Evolutionary conservation across 805 yeast genomes (phyloP), one percentile per base, ranked within the genome.

Genomic region (Metschnikowia sp.): DNA sequence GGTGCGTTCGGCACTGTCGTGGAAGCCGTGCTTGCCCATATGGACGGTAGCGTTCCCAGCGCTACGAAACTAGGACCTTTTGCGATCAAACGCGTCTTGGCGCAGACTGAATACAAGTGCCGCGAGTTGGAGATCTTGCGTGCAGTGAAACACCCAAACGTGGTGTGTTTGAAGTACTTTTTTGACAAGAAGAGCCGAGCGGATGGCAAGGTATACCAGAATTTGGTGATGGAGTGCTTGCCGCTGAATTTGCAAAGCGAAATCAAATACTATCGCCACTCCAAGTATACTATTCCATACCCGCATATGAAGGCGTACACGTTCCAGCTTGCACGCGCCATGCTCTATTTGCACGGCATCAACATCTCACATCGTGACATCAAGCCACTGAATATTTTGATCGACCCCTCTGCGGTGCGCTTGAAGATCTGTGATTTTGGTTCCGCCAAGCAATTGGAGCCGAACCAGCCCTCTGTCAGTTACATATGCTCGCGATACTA

Each of bases 401-500:
- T 87, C 32, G 88, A 87, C 56, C 92, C 94, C 6, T 62, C 74
- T 10, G 75, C 79, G 1, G 83, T 88, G 36, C 67, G 77, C 6
- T 72, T 87, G 51, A 87, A 87, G 63, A 83, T 87, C 43, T 87
- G 95, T 66, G 96, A 87, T 67, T 87, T 87, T 66, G 96, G 96
- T 19, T 81, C 88, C 36, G 95, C 96, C 6, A 87, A 87, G 64
- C 82, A 82, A 63, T 73, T 87, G 53, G 92, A 86, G 62, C 80
- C 80, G 36, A 79, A 81, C 53, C 91, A 86, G 63, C 88, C 94
- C n/a, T 84, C 95, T 1, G 96, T 91, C 53, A 86, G 96, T 43
- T 94, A 94, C 64, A 94, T 94, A 49, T 96, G 97, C 67, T 89
- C 97, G 22, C 82, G 99, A 59, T 94, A 90, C 66, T 91, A 91